phyloP scores from a whole-genome alignment of 208 protist genomes.

The Wallacemonas sp. region DNA sequence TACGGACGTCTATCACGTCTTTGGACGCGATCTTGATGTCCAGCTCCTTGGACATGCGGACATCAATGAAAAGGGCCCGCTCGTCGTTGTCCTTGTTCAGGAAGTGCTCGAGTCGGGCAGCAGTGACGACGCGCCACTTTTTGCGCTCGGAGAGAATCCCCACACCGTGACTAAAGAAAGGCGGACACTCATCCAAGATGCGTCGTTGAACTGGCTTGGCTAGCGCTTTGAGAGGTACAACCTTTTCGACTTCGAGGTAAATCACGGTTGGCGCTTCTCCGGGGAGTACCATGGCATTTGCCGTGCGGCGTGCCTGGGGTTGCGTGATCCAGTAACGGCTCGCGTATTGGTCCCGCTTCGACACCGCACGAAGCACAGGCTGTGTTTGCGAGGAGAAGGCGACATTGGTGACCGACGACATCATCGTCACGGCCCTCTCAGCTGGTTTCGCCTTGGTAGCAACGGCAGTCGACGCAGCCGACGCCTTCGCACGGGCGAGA shows the following conservation, averaged over 20 bases:
- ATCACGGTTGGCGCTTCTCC: constrained; percentile 64
- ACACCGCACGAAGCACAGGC: constrained; percentile 36
- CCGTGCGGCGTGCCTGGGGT: constrained; percentile 72
- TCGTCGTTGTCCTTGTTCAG: constrained; percentile 78
- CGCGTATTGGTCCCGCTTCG: constrained; percentile 42
- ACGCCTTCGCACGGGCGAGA: constrained; percentile 1
- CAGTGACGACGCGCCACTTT: constrained; percentile 85
- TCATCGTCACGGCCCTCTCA: constrained; percentile 48
- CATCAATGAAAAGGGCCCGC: constrained; percentile 79
- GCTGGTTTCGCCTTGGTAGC: constrained; percentile 1
- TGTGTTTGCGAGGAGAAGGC: constrained; percentile 71
- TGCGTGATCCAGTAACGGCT: constrained; percentile 84
- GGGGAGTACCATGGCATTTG: constrained; percentile 73
- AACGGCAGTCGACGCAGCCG: not conserved
- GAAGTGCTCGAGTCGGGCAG: constrained; percentile 64
- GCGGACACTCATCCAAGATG: constrained; percentile 85
- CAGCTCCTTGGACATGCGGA: constrained; percentile 49
- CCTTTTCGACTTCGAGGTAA: constrained; percentile 77
- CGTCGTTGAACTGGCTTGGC: constrained; percentile 56
- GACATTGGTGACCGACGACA: constrained; percentile 76
- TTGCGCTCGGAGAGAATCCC: constrained; percentile 82
- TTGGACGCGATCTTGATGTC: constrained; percentile 54
- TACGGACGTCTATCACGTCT: constrained; percentile 71
- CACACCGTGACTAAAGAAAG: constrained; percentile 87
- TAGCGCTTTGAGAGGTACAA: constrained; percentile 65